Evolutionary conservation across 2,329 filamentous ascomycete species (phyloP).

Genomic region (Aspergillus novoparasiticus): DNA sequence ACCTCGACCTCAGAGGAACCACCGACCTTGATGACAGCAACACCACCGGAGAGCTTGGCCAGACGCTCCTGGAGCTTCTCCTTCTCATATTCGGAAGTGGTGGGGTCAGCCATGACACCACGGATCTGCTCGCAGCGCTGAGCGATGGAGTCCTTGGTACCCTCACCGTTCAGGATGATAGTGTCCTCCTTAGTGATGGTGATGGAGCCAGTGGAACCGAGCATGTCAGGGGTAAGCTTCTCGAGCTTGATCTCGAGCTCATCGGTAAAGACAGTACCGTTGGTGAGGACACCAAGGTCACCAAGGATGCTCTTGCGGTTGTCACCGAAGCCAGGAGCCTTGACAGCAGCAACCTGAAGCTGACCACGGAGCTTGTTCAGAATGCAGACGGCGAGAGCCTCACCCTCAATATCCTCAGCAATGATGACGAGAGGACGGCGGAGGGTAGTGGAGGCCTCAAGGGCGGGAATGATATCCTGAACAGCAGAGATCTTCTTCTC

Average conservation of each 20-base stretch:
- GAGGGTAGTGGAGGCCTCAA: slow-evolving; percentile 93
- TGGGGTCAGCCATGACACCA: slow-evolving; percentile 89
- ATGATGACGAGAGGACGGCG: slow-evolving; percentile 97
- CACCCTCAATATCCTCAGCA: slow-evolving; percentile 97
- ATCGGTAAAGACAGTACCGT: slow-evolving; percentile 95
- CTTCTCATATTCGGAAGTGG: slow-evolving; percentile 98
- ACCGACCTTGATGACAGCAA: slow-evolving; percentile 99
- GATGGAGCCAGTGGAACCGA: slow-evolving; percentile 95
- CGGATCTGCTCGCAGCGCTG: slow-evolving; percentile 99
- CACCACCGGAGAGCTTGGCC: slow-evolving; percentile 97
- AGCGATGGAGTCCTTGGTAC: slow-evolving; percentile 87
- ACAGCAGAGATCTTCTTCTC: slow-evolving; percentile 99
- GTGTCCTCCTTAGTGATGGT: slow-evolving; percentile 99
- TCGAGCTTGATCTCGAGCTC: slow-evolving; percentile 99
- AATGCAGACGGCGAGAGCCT: slow-evolving; percentile 97
- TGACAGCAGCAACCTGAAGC: slow-evolving; percentile 97
- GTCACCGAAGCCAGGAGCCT: slow-evolving; percentile 98
- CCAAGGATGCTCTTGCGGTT: slow-evolving; percentile 99
- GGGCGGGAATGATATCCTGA: slow-evolving; percentile 96
- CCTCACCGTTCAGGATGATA: slow-evolving; percentile 96
- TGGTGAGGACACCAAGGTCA: slow-evolving; percentile 92
- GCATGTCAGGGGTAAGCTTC: slow-evolving; percentile 93
- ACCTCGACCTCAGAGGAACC: slow-evolving; percentile 98
- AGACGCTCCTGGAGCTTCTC: slow-evolving; percentile 99
- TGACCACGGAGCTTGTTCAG: slow-evolving; percentile 99